Conservation (phyloP, 2,329 filamentous ascomycete genomes). For the Colletotrichum sp. region DNA sequence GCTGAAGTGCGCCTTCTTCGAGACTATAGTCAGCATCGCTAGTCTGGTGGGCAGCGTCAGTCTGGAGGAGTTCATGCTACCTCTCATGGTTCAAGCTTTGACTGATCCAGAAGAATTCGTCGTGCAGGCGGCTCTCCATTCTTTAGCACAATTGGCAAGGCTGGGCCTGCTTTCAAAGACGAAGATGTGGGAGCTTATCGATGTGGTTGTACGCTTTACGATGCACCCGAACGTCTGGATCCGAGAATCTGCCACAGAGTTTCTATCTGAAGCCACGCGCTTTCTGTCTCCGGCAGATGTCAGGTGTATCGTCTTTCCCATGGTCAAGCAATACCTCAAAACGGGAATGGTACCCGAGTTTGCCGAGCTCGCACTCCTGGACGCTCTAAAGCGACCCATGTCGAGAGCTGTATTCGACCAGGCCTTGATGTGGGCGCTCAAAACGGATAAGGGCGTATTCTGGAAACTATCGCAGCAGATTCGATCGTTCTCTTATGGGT, state of each 20-base stretch:
- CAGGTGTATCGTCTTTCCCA: conserved; percentile 81
- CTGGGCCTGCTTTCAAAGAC: conserved; percentile 85
- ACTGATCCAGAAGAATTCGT: conserved; percentile 94
- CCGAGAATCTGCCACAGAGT: conserved; percentile 84
- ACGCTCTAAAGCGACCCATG: conserved; percentile 82
- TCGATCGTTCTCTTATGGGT: conserved; percentile 67
- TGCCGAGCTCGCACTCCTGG: conserved; percentile 76
- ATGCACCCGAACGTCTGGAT: conserved; percentile 97
- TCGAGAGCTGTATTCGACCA: conserved; percentile 83
- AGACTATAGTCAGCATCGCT: conserved; percentile 91
- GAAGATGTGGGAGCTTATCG: conserved; percentile 86
- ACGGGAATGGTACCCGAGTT: conserved; percentile 69
- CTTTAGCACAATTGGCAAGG: conserved; percentile 85
- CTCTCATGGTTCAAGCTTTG: conserved; percentile 93
- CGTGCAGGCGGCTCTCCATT: conserved; percentile 87
- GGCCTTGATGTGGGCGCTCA: conserved; percentile 83
- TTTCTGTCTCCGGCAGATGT: conserved; percentile 82
- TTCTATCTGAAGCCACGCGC: conserved; percentile 77
- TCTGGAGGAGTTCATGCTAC: conserved; percentile 93
- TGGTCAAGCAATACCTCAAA: conserved; percentile 84
- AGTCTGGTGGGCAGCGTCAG: conserved; percentile 88
- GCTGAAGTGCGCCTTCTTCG: conserved; percentile 95
- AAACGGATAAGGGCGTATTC: conserved; percentile 81
- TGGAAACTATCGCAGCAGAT: conserved; percentile 81
- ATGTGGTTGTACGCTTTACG: conserved; percentile 82